phyloP scores from a whole-genome alignment of 164 flowering plant species.

The Vitis rupestris region DNA sequence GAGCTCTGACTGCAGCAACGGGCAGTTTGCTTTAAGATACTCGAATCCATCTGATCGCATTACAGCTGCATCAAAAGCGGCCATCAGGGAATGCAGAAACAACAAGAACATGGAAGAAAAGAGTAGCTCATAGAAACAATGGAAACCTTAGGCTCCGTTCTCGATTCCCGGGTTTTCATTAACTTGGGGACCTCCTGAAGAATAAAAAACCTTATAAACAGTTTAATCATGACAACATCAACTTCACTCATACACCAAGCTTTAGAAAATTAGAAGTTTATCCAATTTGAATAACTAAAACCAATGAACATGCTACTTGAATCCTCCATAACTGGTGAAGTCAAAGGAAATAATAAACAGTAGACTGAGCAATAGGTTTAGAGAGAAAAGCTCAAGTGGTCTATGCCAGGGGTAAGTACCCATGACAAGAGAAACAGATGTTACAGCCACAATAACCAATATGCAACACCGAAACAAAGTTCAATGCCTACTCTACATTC shows the following conservation, averaged over 20 bases:
- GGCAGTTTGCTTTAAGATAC: constrained; percentile 74
- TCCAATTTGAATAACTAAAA: background rate
- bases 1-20: constrained; percentile 78
- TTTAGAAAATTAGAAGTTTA: background rate
- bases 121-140: constrained; percentile 2
- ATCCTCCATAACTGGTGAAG: background rate
- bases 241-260: background rate
- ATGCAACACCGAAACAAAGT: no score
- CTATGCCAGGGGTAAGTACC: no score
- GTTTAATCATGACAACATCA: constrained; percentile 4
- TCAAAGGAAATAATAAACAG: background rate
- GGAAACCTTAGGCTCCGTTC: constrained; percentile 19
- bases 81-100: constrained; percentile 4
- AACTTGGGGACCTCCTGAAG: constrained; percentile 19
- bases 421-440: no score
- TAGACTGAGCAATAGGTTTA: background rate
- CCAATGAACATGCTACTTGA: background rate
- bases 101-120: background rate
- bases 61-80: constrained; percentile 64
- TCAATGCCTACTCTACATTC: background rate
- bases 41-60: constrained; percentile 84
- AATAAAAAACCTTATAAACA: constrained; percentile 14
- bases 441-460: no score
- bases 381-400: no score
- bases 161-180: constrained; percentile 18